Conservation (phyloP, 1,139 yeast species). For the Zygoascus meyerae region DNA sequence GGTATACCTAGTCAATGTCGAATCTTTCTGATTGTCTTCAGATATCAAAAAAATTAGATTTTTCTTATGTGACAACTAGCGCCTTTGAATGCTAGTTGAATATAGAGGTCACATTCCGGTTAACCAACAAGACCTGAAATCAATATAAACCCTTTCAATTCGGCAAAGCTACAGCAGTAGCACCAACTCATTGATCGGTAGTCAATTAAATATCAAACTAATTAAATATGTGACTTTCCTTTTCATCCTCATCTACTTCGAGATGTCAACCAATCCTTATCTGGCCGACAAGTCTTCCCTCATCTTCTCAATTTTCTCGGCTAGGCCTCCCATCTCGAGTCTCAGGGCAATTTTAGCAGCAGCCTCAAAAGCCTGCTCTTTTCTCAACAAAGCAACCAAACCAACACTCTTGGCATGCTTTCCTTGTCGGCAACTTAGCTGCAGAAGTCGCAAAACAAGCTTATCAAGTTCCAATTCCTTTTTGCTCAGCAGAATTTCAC, state of each 20-base stretch:
- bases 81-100: too few species aligned
- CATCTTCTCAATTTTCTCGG: slow-evolving; percentile 45
- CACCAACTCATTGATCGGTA: background rate
- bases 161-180: background rate
- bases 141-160: too few species aligned
- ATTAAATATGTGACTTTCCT: background rate
- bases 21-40: too few species aligned
- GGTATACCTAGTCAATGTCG: too few species aligned
- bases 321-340: slow-evolving; percentile 59
- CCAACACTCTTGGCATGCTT: slow-evolving; percentile 63
- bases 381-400: slow-evolving; percentile 61
- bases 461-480: slow-evolving; percentile 49
- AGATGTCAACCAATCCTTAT: background rate
- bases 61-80: too few species aligned
- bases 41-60: too few species aligned
- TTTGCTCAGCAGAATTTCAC: slow-evolving; percentile 23
- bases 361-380: slow-evolving; percentile 74
- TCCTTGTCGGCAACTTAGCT: slow-evolving; percentile 67
- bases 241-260: background rate
- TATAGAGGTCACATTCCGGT: too few species aligned
- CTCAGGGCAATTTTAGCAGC: slow-evolving; percentile 82
- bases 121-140: too few species aligned
- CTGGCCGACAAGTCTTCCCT: slow-evolving; percentile 5
- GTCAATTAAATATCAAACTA: background rate
- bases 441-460: slow-evolving; percentile 67